Evolutionary conservation across 2,329 filamentous ascomycete genomes (phyloP), one percentile per base, ranked within the genome.

Genomic region (Blastomyces silverae): DNA sequence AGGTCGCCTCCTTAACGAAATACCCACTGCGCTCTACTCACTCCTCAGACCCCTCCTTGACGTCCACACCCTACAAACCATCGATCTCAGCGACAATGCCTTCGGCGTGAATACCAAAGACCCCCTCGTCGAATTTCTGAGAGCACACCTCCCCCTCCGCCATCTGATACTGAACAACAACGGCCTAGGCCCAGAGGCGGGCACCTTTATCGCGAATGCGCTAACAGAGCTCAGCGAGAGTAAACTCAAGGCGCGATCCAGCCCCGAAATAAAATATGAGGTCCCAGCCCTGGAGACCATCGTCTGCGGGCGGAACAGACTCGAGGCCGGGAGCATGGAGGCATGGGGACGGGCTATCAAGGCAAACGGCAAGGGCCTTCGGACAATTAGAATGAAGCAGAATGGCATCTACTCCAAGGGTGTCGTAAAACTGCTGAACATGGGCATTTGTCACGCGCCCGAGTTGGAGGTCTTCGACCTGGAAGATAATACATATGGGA

Each of bases 121-220:
- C 46, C 94, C 93, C 11, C 86, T 99, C 60, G 90, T 96, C 70
- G 90, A 90, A 66, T 99, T 99, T 80, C 86, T 99, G 67, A 88
- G 90, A 64, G 84, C 88, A 65, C 93, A 97, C 79, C 86, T 90
- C 2, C 93, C 94, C 2, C 87, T 99, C 53, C 92, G 92, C 78
- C 92, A 97, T 78, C 86, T 99, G 37, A 91, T 95, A 78, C 87
- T 99, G 65, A 97, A 97, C 83, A 99, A 99, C 83, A 99, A 99
- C 77, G 94, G 94, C 37, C 86, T 99, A 48, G 94, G 94, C 15
- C 94, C 94, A 28, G 88, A 92, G 67, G 93, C 93, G 11, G 94
- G 94, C 65, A 91, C 90, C 57, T 83, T 94, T 63, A 88, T 99
- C 71, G 94, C 93, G 61, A 88, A 97, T 74, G 90, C 94, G 7